A percentile compares a stretch with the other conserved stretches of the same genome.
Evolutionary conservation across 441 rosid genomes (phyloP).

Genomic region (Rhodomyrtus psidioides): DNA sequence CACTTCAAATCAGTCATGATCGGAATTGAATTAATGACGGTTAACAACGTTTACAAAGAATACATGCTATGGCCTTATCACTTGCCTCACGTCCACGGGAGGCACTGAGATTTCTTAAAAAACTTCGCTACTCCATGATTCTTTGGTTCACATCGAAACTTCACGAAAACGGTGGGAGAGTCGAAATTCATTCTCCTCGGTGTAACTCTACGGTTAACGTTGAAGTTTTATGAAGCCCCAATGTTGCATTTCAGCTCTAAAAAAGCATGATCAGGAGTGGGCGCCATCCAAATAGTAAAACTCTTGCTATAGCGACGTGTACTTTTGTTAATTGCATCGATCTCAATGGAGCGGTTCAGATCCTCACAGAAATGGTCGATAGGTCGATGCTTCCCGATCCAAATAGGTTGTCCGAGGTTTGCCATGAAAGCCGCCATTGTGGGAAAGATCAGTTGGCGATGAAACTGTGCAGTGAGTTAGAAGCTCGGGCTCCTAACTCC

Average conservation of each 20-base stretch:
- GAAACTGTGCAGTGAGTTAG: constrained; percentile 26
- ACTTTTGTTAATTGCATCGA: constrained; percentile 46
- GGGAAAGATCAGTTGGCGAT: constrained; percentile 39
- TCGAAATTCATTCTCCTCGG: no score
- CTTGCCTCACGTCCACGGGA: no score
- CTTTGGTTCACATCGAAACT: no score
- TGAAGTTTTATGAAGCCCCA: constrained; percentile 19
- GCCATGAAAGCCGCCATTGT: constrained; percentile 11
- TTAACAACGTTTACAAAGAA: no score
- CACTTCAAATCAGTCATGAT: background rate
- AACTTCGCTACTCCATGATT: no score
- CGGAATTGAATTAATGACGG: background rate
- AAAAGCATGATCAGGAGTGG: constrained; percentile 61
- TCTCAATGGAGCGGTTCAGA: constrained; percentile 51
- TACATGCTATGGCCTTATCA: no score
- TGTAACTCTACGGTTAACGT: no score
- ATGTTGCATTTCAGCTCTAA: constrained; percentile 56
- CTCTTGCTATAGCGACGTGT: constrained; percentile 29
- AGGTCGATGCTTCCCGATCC: constrained; percentile 13
- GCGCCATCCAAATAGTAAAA: constrained; percentile 43
- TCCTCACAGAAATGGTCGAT: constrained; percentile 41
- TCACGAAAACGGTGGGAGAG: no score
- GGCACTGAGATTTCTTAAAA: no score
- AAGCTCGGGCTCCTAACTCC: constrained; percentile 24
- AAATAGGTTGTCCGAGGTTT: constrained; percentile 25